phyloP scores from a whole-genome alignment of 2,329 filamentous ascomycete species.

The Phialemoniopsis sp. region DNA sequence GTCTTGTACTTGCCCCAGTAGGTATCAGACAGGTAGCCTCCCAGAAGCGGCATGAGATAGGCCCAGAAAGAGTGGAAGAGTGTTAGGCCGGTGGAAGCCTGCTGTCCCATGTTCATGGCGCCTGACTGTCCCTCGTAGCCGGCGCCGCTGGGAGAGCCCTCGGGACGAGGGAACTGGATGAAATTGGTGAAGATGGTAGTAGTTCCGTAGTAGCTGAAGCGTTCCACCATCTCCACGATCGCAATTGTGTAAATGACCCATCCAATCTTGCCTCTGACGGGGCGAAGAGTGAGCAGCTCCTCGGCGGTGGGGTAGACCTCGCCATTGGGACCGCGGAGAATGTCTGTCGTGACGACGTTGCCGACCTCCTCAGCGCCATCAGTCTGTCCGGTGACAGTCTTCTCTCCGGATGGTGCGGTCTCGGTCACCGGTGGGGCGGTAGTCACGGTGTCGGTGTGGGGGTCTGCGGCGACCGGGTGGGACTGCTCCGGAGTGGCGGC shows the following conservation, averaged over 20 bases:
- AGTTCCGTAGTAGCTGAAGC: conserved; percentile 72
- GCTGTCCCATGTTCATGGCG: conserved; percentile 37
- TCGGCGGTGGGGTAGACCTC: conserved; percentile 47
- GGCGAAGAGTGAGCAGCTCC: conserved; percentile 52
- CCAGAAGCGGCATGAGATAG: conserved; percentile 24
- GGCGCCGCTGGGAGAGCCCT: conserved; percentile 48
- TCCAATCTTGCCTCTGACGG: conserved; percentile 59
- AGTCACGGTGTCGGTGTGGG: too few species aligned
- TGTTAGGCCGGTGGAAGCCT: conserved; percentile 40
- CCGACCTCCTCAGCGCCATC: too few species aligned
- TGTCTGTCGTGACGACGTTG: too few species aligned
- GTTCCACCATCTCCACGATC: conserved; percentile 69
- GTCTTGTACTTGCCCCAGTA: conserved; percentile 70
- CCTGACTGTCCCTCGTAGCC: conserved; percentile 30
- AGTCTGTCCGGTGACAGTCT: too few species aligned
- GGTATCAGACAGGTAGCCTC: conserved; percentile 59
- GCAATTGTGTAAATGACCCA: conserved; percentile 64
- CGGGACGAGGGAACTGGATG: conserved; percentile 49
- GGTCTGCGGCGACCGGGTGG: too few species aligned
- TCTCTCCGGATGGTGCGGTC: too few species aligned
- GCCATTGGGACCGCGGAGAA: too few species aligned
- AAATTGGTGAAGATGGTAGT: conserved; percentile 59
- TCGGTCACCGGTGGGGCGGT: too few species aligned
- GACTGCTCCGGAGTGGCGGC: too few species aligned
- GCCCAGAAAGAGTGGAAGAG: conserved; percentile 58